These are phyloP conservation scores for Fraxinus latifolia DNA, from an alignment of 305 asterid genomes.

Conservation along the genomic window DNA sequence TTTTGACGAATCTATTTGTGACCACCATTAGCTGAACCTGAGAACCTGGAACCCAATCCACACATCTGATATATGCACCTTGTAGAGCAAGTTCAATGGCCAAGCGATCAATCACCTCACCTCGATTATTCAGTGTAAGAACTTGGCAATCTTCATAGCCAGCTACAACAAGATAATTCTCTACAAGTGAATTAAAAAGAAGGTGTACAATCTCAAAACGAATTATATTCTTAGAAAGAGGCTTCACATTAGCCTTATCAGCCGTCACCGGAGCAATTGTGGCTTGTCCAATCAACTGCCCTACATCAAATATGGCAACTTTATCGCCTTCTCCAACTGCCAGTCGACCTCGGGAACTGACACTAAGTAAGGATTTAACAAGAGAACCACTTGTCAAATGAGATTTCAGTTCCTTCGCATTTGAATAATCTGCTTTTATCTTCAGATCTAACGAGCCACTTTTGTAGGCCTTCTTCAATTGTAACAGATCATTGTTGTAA, in stretches of 20 bases:
- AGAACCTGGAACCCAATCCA: conserved; percentile 97
- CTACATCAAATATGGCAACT: conserved; percentile 97
- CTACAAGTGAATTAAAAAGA: conserved; percentile 75
- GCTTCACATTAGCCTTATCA: conserved; percentile 98
- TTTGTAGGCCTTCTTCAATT: conserved; percentile 93
- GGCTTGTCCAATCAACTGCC: conserved; percentile 97
- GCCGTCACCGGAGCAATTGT: conserved; percentile 93
- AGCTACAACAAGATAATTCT: conserved; percentile 91
- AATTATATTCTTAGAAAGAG: conserved; percentile 88
- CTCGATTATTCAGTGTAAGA: conserved; percentile 91
- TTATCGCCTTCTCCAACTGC: conserved; percentile 99
- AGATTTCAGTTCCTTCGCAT: conserved; percentile 92
- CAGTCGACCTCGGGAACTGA: conserved; percentile 84
- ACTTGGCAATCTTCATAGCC: conserved; percentile 99
- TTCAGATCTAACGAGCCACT: conserved; percentile 97
- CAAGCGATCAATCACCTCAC: conserved; percentile 95
- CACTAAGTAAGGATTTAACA: conserved; percentile 88
- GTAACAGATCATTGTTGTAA: conserved; percentile 68
- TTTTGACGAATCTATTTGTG: conserved; percentile 88
- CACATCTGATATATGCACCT: conserved; percentile 90
- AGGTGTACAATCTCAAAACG: conserved; percentile 98
- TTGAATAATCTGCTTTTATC: conserved; percentile 94
- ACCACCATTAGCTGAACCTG: conserved; percentile 98
- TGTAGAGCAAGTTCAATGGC: conserved; percentile 97
- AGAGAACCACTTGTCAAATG: conserved; percentile 94